A percentile compares a stretch with the other conserved stretches of the same genome.
Conservation (phyloP, 2,329 filamentous ascomycete species). For the Penicillium olsonii region DNA sequence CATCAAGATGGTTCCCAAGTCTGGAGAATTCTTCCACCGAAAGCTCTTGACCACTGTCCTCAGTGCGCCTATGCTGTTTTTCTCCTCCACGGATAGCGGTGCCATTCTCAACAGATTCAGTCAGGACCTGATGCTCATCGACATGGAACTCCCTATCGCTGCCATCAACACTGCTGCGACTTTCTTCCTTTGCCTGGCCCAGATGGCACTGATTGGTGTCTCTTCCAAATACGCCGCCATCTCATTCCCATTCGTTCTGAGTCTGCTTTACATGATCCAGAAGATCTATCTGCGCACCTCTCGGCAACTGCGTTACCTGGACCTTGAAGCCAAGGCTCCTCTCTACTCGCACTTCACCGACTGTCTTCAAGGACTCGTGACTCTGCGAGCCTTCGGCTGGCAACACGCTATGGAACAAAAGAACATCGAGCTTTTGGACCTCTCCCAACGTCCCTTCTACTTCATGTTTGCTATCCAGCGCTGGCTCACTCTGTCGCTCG, state of each 20-base stretch:
- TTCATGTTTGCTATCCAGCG: slow-evolving; percentile 59
- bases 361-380: slow-evolving; percentile 57
- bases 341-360: slow-evolving; percentile 61
- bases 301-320: slow-evolving; percentile 60
- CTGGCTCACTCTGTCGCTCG: slow-evolving; percentile 57
- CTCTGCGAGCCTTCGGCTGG: slow-evolving; percentile 61
- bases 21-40: slow-evolving; percentile 53
- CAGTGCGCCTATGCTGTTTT: slow-evolving; percentile 46
- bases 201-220: slow-evolving; percentile 52
- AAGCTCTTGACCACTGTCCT: slow-evolving; percentile 52
- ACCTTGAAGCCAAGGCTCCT: slow-evolving; percentile 63
- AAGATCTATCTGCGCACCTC: slow-evolving; percentile 63
- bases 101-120: slow-evolving; percentile 47
- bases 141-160: slow-evolving; percentile 46
- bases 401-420: slow-evolving; percentile 45
- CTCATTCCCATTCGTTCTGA: slow-evolving; percentile 53
- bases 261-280: slow-evolving; percentile 54
- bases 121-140: slow-evolving; percentile 47
- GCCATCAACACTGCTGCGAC: slow-evolving; percentile 43
- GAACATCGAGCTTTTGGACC: slow-evolving; percentile 53
- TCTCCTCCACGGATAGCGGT: slow-evolving; percentile 45
- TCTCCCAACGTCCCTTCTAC: slow-evolving; percentile 60
- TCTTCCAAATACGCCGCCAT: slow-evolving; percentile 52
- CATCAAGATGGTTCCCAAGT: slow-evolving; percentile 56
- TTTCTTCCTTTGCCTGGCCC: slow-evolving; percentile 42